These are phyloP conservation scores for Arbutus unedo DNA, from an alignment of 148 eudicot genomes.

Conservation along the genomic window DNA sequence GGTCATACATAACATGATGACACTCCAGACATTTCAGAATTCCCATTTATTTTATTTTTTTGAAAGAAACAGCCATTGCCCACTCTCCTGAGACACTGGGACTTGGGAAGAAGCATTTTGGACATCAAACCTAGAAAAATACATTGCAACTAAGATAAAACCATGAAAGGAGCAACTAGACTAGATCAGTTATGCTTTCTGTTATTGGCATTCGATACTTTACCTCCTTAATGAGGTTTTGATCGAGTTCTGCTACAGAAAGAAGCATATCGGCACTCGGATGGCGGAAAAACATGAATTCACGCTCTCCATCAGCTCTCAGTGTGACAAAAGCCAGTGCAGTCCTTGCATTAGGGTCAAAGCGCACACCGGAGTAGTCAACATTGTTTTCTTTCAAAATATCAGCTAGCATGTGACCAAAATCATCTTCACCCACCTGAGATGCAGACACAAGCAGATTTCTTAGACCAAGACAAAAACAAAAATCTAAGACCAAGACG, in stretches of 20 bases:
- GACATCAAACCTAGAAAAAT: neutral
- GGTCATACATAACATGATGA: neutral
- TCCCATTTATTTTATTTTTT: neutral
- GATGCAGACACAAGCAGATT: neutral
- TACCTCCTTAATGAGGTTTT: conserved; percentile 64
- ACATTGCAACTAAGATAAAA: neutral
- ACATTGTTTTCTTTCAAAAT: conserved; percentile 75
- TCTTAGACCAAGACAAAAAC: no score
- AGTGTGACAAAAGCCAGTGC: conserved; percentile 70
- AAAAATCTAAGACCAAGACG: neutral
- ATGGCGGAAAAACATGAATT: conserved; percentile 70
- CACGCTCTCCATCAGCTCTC: conserved; percentile 80
- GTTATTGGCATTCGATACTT: neutral
- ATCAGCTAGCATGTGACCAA: conserved; percentile 77
- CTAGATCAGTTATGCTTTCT: neutral
- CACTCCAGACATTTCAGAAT: neutral
- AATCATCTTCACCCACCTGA: conserved; percentile 87
- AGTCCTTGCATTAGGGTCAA: conserved; percentile 69
- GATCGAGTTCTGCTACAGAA: conserved; percentile 64
- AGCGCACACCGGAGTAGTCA: conserved; percentile 71
- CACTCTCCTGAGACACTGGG: neutral
- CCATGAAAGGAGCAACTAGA: neutral
- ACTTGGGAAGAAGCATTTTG: neutral
- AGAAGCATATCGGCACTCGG: conserved; percentile 91
- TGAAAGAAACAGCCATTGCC: neutral